Percentiles rank a stretch among this genome's conserved stretches.
Conservation (phyloP, 768 basidiomycete species). For the Lyophyllum decastes region DNA sequence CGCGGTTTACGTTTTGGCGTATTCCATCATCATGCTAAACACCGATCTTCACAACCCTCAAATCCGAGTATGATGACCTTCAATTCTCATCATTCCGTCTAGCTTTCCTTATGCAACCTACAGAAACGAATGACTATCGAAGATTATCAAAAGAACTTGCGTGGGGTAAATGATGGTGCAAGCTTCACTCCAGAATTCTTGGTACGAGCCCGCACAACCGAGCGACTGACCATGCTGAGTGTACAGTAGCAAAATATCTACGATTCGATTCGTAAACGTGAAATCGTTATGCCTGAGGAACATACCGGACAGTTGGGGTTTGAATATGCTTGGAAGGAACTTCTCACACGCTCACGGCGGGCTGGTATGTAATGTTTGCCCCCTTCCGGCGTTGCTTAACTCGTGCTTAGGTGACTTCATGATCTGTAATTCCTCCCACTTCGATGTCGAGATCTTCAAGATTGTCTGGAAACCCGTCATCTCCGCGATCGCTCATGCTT, state of each 20-base stretch:
- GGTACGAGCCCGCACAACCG: constrained; percentile 39
- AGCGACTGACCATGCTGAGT: neutral
- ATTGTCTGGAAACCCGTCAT: constrained; percentile 91
- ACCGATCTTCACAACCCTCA: constrained; percentile 97
- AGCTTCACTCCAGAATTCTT: constrained; percentile 88
- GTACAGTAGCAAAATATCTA: constrained; percentile 76
- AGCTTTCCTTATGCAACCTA: neutral
- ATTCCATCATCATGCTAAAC: constrained; percentile 97
- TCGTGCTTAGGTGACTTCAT: constrained; percentile 61
- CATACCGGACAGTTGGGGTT: constrained; percentile 96
- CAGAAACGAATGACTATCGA: constrained; percentile 97
- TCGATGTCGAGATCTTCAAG: constrained; percentile 94
- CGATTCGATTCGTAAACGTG: constrained; percentile 90
- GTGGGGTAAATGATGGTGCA: constrained; percentile 85
- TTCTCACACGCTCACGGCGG: constrained; percentile 78
- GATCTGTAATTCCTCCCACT: constrained; percentile 75
- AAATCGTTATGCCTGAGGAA: constrained; percentile 98
- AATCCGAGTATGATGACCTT: constrained; percentile 60
- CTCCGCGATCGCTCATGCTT: constrained; percentile 93
- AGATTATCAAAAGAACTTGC: constrained; percentile 88
- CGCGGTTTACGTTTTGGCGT: constrained; percentile 91
- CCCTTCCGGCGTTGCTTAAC: neutral
- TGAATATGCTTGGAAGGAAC: constrained; percentile 98
- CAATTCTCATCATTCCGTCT: neutral
- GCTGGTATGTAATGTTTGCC: constrained; percentile 54